Evolutionary conservation across 352 stramenopile species (phyloP).

Genomic region (Phytophthora palmivora): DNA sequence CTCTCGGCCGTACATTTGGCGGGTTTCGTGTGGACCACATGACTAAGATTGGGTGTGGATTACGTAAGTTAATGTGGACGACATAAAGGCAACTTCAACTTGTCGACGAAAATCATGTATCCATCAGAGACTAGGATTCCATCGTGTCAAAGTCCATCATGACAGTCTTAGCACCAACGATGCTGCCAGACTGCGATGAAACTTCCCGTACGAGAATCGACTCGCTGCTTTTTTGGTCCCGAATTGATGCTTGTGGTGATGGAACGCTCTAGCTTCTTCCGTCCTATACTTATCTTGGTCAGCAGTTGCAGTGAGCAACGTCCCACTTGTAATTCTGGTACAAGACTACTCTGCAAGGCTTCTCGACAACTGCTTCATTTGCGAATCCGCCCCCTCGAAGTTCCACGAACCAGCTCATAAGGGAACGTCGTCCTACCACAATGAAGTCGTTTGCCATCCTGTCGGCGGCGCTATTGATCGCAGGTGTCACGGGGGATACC

Average conservation of each 20-base stretch:
- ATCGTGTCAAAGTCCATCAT: no score
- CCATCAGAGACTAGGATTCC: no score
- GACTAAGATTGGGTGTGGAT: not conserved
- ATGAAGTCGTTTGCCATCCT: conserved; percentile 27
- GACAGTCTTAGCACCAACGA: not conserved
- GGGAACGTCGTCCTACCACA: not conserved
- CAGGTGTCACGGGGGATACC: conserved; percentile 19
- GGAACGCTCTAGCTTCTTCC: conserved; percentile 4
- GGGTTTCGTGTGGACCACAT: conserved; percentile 20
- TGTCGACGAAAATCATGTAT: conserved; percentile 10
- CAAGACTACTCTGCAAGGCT: not conserved
- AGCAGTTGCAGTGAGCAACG: conserved; percentile 27
- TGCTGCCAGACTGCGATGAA: conserved; percentile 12
- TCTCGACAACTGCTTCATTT: conserved; percentile 27
- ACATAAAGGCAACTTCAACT: conserved; percentile 37
- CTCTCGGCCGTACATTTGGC: conserved; percentile 33
- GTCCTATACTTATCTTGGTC: conserved; percentile 17
- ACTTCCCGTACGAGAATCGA: conserved; percentile 4
- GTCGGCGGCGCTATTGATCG: conserved; percentile 28
- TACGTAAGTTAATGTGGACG: not conserved
- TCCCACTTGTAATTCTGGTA: conserved; percentile 23
- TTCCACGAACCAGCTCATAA: not conserved
- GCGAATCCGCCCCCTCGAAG: conserved; percentile 22
- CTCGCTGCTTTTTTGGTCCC: not conserved
- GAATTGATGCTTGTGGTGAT: conserved; percentile 1